A percentile compares a stretch with the other conserved stretches of the same genome.
phyloP scores from a whole-genome alignment of 2,329 filamentous ascomycete species.

The Lasiodiplodia sp. region DNA sequence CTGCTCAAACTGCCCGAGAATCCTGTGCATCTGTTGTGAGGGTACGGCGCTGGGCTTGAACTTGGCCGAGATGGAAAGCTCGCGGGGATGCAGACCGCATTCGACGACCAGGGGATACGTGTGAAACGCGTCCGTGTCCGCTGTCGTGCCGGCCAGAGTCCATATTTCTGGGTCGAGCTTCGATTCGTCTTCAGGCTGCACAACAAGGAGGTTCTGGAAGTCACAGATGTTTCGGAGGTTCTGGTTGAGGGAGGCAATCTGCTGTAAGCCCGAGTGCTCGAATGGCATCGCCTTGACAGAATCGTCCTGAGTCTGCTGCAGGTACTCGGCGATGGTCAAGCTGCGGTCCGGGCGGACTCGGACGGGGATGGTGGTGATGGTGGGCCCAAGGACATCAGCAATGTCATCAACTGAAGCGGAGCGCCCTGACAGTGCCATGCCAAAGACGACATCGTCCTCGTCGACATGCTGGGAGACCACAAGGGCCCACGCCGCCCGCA shows the following conservation, averaged over 20 bases:
- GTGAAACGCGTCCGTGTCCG: neutral
- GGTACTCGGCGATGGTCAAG: neutral
- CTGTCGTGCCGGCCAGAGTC: neutral
- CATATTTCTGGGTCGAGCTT: no score
- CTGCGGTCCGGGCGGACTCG: neutral
- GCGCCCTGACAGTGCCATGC: constrained; percentile 51
- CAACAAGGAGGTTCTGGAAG: constrained; percentile 58
- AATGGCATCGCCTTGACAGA: neutral
- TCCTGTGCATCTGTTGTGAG: no score
- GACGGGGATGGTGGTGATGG: neutral
- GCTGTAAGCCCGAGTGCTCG: constrained; percentile 30
- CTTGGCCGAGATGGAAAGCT: no score
- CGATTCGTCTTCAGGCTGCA: constrained; percentile 45
- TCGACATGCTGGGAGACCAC: constrained; percentile 45
- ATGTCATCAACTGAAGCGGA: constrained; percentile 44
- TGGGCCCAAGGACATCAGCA: constrained; percentile 48
- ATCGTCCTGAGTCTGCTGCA: constrained; percentile 35
- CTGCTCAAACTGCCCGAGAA: no score
- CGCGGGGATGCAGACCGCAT: no score
- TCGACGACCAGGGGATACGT: neutral
- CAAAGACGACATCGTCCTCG: constrained; percentile 51
- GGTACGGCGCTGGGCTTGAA: no score
- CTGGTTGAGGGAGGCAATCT: constrained; percentile 44
- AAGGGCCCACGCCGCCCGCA: constrained; percentile 51
- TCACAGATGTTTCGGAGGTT: constrained; percentile 56